Percentiles rank a stretch among this genome's conserved stretches.
Evolutionary conservation across 768 basidiomycete genomes (phyloP).

Genomic region (Aureoboletus auriporus): DNA sequence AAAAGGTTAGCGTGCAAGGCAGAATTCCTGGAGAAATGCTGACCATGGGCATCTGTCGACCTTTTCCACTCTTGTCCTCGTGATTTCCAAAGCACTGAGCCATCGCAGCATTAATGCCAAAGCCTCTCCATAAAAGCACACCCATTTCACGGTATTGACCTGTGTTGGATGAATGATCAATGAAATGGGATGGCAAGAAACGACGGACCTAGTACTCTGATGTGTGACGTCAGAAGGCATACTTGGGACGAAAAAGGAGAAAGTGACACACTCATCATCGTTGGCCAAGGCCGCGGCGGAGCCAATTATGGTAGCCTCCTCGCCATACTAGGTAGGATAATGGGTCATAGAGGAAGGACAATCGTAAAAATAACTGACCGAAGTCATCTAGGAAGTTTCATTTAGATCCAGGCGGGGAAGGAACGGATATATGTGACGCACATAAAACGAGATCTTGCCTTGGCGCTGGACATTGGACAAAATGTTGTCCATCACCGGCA

Average conservation of each 20-base stretch:
- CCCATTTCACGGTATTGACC: conserved; percentile 94
- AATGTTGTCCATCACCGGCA: conserved; percentile 83
- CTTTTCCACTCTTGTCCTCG: conserved; percentile 77
- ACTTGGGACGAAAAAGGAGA: not conserved
- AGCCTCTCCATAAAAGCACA: conserved; percentile 86
- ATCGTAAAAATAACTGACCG: conserved; percentile 46
- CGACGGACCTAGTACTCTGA: conserved; percentile 66
- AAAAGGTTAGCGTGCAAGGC: conserved; percentile 2
- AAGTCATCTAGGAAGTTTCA: conserved; percentile 59
- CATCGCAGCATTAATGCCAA: conserved; percentile 77
- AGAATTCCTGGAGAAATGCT: conserved; percentile 12
- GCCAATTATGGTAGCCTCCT: conserved; percentile 88
- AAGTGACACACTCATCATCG: conserved; percentile 74
- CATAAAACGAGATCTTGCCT: conserved; percentile 90
- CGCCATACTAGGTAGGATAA: conserved; percentile 58
- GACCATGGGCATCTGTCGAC: conserved; percentile 93
- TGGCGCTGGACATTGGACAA: conserved; percentile 92
- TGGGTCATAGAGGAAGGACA: conserved; percentile 3
- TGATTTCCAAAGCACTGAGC: conserved; percentile 88
- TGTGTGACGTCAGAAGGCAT: conserved; percentile 6
- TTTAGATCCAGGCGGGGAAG: conserved; percentile 7
- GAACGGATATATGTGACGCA: conserved; percentile 33
- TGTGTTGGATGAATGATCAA: conserved; percentile 23
- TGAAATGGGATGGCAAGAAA: not conserved
- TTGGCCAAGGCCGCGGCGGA: conserved; percentile 79